Base-by-base conservation (phyloP, 2,329 filamentous ascomycete genomes). In the Ascochyta rabiei region DNA sequence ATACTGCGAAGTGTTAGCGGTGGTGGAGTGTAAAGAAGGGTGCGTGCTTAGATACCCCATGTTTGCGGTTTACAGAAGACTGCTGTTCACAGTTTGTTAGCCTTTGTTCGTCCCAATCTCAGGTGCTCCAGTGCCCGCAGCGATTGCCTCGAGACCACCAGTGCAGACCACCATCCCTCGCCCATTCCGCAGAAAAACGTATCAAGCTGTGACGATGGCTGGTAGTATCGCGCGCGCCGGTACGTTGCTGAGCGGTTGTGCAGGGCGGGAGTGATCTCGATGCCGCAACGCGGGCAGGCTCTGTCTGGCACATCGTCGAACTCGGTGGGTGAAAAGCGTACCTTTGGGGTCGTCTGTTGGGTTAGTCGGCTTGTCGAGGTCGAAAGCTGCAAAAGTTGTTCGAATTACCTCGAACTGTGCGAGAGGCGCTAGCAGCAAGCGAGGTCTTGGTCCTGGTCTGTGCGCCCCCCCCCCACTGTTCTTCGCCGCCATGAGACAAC, bases 1-100 rank as follows among this genome's bases (percentile, higher is more conserved):
- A 99, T 98, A 99, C 95, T 82, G 73, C 12, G 38, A 33, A 24
- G 13, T 48, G 73, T 81, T 64, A 81, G 78, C 70, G 43, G 23
- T 42, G 63, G 58, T 21, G 30, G 48, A 40, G 4, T 40, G 23
- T 15, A 38, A 37, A 35, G 31, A 40, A 37, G 37, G 48, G 40
- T 34, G 57, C 47, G 53, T 47, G 52, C 44, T 51, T 67, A 72
- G 67, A 75, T 80, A 81, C 79, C 79, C 80, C 80, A 82, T 82
- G 75, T 73, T 80, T 80, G 78, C 79, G 75, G 68, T 71, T 70
- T 73, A 76, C 75, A 80, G 76, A 75, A 76, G 72, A 74, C 69
- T 70, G 61, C 69, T 74, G 58, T 57, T 59, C 51, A 63, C 53
- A 64, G 53, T 60, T 48, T 64, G 61, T 73, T 69, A 73, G 70